A percentile compares a stretch with the other conserved stretches of the same genome.
phyloP scores from a whole-genome alignment of 352 stramenopile genomes.

The Elongisporangium prolatum region DNA sequence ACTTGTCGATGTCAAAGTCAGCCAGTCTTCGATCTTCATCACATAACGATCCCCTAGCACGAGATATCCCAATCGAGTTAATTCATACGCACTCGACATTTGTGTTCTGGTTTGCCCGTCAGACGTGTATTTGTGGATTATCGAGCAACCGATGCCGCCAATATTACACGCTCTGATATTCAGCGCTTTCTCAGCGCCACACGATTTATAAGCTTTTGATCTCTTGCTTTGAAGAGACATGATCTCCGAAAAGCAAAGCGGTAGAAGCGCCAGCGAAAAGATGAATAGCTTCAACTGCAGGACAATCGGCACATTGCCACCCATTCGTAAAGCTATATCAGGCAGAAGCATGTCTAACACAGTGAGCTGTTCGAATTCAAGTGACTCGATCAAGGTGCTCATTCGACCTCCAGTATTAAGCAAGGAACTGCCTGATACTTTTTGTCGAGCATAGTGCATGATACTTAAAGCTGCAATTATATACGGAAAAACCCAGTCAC shows the following conservation, averaged over 20 bases:
- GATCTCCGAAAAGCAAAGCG: conserved; percentile 16
- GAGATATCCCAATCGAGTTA: conserved; percentile 30
- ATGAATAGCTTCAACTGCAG: too few relatives aligned
- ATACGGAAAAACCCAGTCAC: conserved; percentile 28
- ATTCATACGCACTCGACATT: conserved; percentile 15
- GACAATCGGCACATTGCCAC: too few relatives aligned
- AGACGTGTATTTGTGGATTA: too few relatives aligned
- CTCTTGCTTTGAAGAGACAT: conserved; percentile 1
- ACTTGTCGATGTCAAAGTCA: conserved; percentile 16
- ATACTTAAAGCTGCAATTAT: conserved; percentile 28
- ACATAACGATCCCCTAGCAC: conserved; percentile 22
- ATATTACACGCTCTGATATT: conserved; percentile 19
- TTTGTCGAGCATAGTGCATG: too few relatives aligned
- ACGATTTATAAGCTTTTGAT: too few relatives aligned
- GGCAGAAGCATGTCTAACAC: too few relatives aligned
- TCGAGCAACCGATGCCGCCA: conserved; percentile 16
- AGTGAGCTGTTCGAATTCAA: too few relatives aligned
- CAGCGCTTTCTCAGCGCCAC: conserved; percentile 18
- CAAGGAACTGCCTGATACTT: too few relatives aligned
- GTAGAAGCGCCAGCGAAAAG: conserved; percentile 27
- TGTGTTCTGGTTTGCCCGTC: too few relatives aligned
- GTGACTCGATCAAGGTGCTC: too few relatives aligned
- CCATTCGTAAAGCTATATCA: too few relatives aligned
- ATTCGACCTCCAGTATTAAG: too few relatives aligned
- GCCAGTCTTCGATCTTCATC: conserved; percentile 24